Conservation (phyloP, 2,329 filamentous ascomycete species). For the Xylariales sp. region DNA sequence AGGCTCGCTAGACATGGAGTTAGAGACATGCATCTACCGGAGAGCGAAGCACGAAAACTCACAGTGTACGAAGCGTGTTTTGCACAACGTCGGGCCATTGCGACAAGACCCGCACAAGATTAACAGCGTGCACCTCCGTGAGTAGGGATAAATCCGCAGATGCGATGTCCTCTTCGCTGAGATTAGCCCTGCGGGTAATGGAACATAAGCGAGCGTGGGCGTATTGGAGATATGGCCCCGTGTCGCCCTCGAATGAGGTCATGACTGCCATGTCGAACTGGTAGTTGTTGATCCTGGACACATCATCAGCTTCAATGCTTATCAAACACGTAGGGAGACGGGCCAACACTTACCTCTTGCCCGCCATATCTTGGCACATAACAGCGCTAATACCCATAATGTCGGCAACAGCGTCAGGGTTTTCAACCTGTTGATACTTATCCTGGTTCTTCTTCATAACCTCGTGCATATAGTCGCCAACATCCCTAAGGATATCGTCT, state of each 20-base stretch:
- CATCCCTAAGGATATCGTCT: slow-evolving; percentile 78
- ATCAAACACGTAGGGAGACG: slow-evolving; percentile 40
- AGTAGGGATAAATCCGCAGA: slow-evolving; percentile 70
- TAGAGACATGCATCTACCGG: background rate
- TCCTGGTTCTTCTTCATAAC: slow-evolving; percentile 91
- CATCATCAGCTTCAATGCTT: slow-evolving; percentile 16
- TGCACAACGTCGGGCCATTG: slow-evolving; percentile 88
- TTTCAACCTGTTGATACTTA: slow-evolving; percentile 90
- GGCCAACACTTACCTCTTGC: slow-evolving; percentile 76
- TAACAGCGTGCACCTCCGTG: slow-evolving; percentile 67
- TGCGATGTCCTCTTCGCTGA: slow-evolving; percentile 54
- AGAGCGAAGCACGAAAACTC: slow-evolving; percentile 1
- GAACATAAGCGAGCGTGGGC: slow-evolving; percentile 72
- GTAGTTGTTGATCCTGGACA: slow-evolving; percentile 59
- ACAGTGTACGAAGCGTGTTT: slow-evolving; percentile 83
- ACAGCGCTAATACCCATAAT: slow-evolving; percentile 92
- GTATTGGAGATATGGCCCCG: slow-evolving; percentile 79
- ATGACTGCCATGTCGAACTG: slow-evolving; percentile 77
- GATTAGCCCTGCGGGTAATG: slow-evolving; percentile 50
- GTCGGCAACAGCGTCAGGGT: slow-evolving; percentile 86
- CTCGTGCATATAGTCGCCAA: slow-evolving; percentile 96
- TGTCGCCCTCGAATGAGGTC: slow-evolving; percentile 79
- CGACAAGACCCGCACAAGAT: slow-evolving; percentile 77
- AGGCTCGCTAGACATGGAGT: slow-evolving; percentile 62
- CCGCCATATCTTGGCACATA: slow-evolving; percentile 98